These are phyloP conservation scores for Pyrenophora seminiperda DNA, from an alignment of 2,329 filamentous ascomycete species.

Conservation along the genomic window DNA sequence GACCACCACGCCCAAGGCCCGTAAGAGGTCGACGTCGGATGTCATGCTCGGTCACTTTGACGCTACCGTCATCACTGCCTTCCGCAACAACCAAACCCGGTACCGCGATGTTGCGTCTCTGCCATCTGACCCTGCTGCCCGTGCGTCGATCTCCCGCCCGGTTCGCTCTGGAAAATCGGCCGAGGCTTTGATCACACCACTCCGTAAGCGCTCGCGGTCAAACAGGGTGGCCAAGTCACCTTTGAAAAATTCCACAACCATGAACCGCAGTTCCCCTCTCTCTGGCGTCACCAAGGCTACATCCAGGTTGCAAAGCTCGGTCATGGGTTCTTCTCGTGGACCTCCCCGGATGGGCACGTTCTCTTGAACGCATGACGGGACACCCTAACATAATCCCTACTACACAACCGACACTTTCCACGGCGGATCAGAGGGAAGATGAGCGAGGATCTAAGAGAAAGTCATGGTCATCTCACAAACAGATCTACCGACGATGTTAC, in stretches of 20 bases:
- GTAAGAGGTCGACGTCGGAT: slow-evolving; percentile 40
- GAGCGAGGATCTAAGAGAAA: slow-evolving; percentile 25
- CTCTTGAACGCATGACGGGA: slow-evolving; percentile 23
- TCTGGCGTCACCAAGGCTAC: slow-evolving; percentile 39
- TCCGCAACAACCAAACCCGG: slow-evolving; percentile 48
- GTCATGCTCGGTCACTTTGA: slow-evolving; percentile 50
- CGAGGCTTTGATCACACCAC: slow-evolving; percentile 47
- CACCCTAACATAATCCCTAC: neutral
- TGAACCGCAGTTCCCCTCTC: slow-evolving; percentile 34
- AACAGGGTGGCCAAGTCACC: slow-evolving; percentile 36
- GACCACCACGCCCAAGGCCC: slow-evolving; percentile 30
- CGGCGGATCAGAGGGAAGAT: slow-evolving; percentile 13
- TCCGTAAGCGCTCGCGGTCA: slow-evolving; percentile 43
- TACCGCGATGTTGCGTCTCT: slow-evolving; percentile 47
- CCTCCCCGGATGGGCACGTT: slow-evolving; percentile 46
- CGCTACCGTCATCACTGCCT: slow-evolving; percentile 57
- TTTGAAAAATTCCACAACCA: slow-evolving; percentile 19
- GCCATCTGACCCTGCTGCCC: slow-evolving; percentile 44
- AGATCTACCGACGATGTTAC: slow-evolving; percentile 38
- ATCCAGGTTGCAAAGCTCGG: slow-evolving; percentile 33
- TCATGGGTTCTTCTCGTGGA: slow-evolving; percentile 34
- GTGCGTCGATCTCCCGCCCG: slow-evolving; percentile 44
- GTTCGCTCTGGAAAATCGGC: slow-evolving; percentile 48
- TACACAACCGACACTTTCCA: neutral
- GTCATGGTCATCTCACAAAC: slow-evolving; percentile 17